Evolutionary conservation across 2,329 filamentous ascomycete genomes (phyloP).

Genomic region (Aurifilum marmelostoma): DNA sequence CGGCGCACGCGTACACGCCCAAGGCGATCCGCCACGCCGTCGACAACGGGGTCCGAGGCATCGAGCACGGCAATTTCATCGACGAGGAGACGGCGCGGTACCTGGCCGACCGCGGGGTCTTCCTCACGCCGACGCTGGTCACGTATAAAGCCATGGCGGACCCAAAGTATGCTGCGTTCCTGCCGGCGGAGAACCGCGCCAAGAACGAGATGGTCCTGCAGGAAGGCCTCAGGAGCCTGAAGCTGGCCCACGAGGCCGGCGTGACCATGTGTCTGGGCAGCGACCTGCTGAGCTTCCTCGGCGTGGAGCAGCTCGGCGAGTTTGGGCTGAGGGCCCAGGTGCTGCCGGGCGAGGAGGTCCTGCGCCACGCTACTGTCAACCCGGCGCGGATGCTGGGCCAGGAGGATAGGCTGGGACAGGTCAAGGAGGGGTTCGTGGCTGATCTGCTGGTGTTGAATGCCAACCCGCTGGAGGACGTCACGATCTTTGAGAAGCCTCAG

Average conservation of each 20-base stretch:
- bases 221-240: constrained; percentile 11
- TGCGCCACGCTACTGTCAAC: constrained; percentile 42
- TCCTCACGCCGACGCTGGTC: constrained; percentile 53
- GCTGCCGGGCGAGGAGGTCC: constrained; percentile 12
- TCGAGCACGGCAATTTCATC: constrained; percentile 45
- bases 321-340: constrained; percentile 27
- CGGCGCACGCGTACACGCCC: constrained; percentile 55
- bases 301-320: constrained; percentile 27
- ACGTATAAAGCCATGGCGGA: constrained; percentile 45
- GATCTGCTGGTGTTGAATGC: constrained; percentile 53
- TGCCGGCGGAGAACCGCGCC: constrained; percentile 17
- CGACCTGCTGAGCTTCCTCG: constrained; percentile 26
- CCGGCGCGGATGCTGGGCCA: constrained; percentile 50
- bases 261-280: constrained; percentile 26
- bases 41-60: constrained; percentile 51
- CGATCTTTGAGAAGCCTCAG: constrained; percentile 49
- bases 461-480: constrained; percentile 56
- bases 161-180: constrained; percentile 24
- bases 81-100: constrained; percentile 43
- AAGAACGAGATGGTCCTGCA: constrained; percentile 26
- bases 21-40: constrained; percentile 52
- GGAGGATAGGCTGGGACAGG: constrained; percentile 47
- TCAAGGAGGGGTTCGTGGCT: constrained; percentile 50
- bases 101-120: constrained; percentile 50
- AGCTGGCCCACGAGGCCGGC: constrained; percentile 24